Evolutionary conservation across 1,284 basidiomycete species (phyloP).

Genomic region (Boletellus deceptivus): DNA sequence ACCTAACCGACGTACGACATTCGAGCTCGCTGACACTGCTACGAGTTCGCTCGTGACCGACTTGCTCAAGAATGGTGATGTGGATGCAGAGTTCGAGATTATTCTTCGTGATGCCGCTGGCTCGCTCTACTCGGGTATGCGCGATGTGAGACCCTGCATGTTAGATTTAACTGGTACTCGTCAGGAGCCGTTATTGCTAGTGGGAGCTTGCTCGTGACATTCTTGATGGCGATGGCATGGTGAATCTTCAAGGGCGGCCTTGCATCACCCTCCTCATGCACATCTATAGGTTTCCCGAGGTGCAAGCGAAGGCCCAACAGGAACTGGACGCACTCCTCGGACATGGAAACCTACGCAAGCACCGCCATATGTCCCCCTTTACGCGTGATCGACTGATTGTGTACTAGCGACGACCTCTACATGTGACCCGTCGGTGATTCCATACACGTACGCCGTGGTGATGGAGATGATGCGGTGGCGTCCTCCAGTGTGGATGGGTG

Average conservation of each 20-base stretch:
- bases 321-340: slow-evolving; percentile 7
- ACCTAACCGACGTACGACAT: not conserved
- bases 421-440: slow-evolving; percentile 4
- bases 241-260: not conserved
- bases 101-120: slow-evolving; percentile 9
- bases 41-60: slow-evolving; percentile 8
- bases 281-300: slow-evolving; percentile 2
- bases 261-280: not conserved
- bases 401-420: slow-evolving; percentile 2
- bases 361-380: too few relatives aligned
- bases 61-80: not conserved
- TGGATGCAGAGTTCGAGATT: slow-evolving; percentile 2
- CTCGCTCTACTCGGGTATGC: slow-evolving; percentile 6
- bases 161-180: not conserved
- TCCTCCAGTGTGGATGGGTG: slow-evolving; percentile 11
- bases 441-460: slow-evolving; percentile 7
- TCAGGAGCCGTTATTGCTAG: slow-evolving; percentile 9
- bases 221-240: slow-evolving; percentile 10
- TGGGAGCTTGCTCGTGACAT: slow-evolving; percentile 7
- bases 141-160: not conserved
- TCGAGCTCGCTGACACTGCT: not conserved
- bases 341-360: slow-evolving; percentile 8
- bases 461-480: slow-evolving; percentile 11
- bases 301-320: slow-evolving; percentile 2
- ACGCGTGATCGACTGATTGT: not conserved